phyloP scores from a whole-genome alignment of 2,329 filamentous ascomycete genomes.

The Cercospora sp. region DNA sequence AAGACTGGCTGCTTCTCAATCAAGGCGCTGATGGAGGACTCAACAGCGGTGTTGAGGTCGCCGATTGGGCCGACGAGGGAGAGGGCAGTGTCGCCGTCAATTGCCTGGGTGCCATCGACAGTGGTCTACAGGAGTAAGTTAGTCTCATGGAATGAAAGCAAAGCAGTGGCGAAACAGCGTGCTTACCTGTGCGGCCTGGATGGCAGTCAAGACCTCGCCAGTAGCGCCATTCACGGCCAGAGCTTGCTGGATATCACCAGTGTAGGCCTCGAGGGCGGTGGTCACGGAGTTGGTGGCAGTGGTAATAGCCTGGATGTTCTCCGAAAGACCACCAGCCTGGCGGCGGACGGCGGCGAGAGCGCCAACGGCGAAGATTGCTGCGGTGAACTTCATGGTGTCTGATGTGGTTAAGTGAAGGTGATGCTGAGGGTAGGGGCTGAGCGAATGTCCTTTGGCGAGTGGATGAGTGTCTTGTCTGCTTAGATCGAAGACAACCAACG shows the following conservation, averaged over 20 bases:
- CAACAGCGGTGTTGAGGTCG: conserved; percentile 12
- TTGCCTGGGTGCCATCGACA: conserved; percentile 7
- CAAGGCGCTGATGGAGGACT: conserved; percentile 14
- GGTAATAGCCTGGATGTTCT: conserved; percentile 8
- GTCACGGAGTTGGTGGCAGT: conserved; percentile 8
- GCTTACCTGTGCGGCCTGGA: conserved; percentile 10
- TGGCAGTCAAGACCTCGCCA: conserved; percentile 14
- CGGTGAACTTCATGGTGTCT: conserved; percentile 17
- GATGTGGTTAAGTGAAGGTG: conserved; percentile 2
- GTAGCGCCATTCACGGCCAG: conserved; percentile 12
- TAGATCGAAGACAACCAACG: neutral
- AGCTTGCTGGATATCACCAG: conserved; percentile 11
- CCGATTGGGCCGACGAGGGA: conserved; percentile 14
- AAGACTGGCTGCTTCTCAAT: conserved; percentile 15
- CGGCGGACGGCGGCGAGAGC: conserved; percentile 16
- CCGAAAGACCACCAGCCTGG: conserved; percentile 11
- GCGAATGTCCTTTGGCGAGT: conserved; percentile 7
- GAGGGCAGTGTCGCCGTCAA: conserved; percentile 7
- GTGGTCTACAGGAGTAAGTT: neutral
- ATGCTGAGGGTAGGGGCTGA: neutral
- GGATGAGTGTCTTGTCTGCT: conserved; percentile 5
- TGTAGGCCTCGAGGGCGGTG: conserved; percentile 15
- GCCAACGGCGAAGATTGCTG: conserved; percentile 17
- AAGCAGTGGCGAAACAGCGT: neutral
- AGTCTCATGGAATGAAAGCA: neutral